A percentile compares a stretch with the other conserved stretches of the same genome.
phyloP scores from a whole-genome alignment of 306 rosid genomes.

The Citrullus amarus region DNA sequence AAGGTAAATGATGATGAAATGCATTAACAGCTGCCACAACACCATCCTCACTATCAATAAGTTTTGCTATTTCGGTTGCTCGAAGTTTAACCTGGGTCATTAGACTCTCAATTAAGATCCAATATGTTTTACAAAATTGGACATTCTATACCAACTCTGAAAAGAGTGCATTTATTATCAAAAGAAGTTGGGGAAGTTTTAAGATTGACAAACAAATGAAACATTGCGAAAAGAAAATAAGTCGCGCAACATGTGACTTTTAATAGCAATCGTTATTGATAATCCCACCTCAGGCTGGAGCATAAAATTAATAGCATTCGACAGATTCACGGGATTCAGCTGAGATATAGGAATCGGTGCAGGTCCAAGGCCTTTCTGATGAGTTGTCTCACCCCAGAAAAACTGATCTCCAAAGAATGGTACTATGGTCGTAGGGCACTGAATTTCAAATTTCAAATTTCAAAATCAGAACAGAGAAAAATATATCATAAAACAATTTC shows the following conservation, averaged over 20 bases:
- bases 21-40: slow-evolving; percentile 82
- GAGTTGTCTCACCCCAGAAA: slow-evolving; percentile 91
- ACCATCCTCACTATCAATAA: slow-evolving; percentile 87
- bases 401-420: slow-evolving; percentile 98
- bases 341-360: slow-evolving; percentile 67
- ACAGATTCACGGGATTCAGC: slow-evolving; percentile 47
- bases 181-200: neutral
- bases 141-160: neutral
- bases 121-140: neutral
- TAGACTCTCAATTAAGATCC: neutral
- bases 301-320: slow-evolving; percentile 75
- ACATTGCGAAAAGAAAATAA: neutral
- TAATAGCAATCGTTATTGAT: neutral
- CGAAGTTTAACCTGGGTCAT: slow-evolving; percentile 55
- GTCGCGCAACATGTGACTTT: neutral
- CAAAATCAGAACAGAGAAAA: slow-evolving; percentile 12
- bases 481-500: neutral
- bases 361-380: slow-evolving; percentile 70
- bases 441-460: slow-evolving; percentile 15
- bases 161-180: neutral
- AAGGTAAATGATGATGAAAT: slow-evolving; percentile 77
- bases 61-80: slow-evolving; percentile 55
- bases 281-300: slow-evolving; percentile 74
- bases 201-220: neutral
- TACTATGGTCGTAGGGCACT: slow-evolving; percentile 94